These are phyloP conservation scores for Pestalotiopsis sp. DNA, from an alignment of 2,329 filamentous ascomycete species.

Conservation along the genomic window DNA sequence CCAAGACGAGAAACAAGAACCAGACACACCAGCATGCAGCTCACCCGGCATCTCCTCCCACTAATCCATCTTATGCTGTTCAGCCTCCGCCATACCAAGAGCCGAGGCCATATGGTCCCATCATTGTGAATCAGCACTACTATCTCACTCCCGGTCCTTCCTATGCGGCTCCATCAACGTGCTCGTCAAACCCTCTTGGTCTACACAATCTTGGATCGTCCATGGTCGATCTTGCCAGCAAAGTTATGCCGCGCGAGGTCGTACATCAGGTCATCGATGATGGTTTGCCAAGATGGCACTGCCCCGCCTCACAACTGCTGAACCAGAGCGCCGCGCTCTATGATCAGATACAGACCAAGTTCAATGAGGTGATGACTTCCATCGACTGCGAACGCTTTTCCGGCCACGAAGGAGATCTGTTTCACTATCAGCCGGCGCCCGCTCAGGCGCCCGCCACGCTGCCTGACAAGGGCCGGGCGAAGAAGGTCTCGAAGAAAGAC, in stretches of 20 bases:
- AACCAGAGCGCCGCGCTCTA: slow-evolving; percentile 50
- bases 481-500: slow-evolving; percentile 34
- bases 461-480: slow-evolving; percentile 19
- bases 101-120: slow-evolving; percentile 35
- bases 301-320: slow-evolving; percentile 43
- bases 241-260: slow-evolving; percentile 37
- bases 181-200: slow-evolving; percentile 25
- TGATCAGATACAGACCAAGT: slow-evolving; percentile 62
- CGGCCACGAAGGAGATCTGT: slow-evolving; percentile 58
- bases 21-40: slow-evolving; percentile 18
- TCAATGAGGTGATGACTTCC: slow-evolving; percentile 69
- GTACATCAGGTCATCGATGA: slow-evolving; percentile 43
- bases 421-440: slow-evolving; percentile 35
- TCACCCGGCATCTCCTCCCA: slow-evolving; percentile 24
- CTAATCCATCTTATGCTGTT: slow-evolving; percentile 17
- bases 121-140: slow-evolving; percentile 56
- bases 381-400: slow-evolving; percentile 66
- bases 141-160: slow-evolving; percentile 37
- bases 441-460: slow-evolving; percentile 12
- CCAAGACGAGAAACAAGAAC: background rate
- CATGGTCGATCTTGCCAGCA: slow-evolving; percentile 43
- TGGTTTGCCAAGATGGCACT: slow-evolving; percentile 43
- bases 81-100: slow-evolving; percentile 27
- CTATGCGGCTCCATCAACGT: slow-evolving; percentile 19
- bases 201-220: slow-evolving; percentile 39